Conservation (phyloP, 495 filamentous ascomycete species). For the Copromyces sp. region DNA sequence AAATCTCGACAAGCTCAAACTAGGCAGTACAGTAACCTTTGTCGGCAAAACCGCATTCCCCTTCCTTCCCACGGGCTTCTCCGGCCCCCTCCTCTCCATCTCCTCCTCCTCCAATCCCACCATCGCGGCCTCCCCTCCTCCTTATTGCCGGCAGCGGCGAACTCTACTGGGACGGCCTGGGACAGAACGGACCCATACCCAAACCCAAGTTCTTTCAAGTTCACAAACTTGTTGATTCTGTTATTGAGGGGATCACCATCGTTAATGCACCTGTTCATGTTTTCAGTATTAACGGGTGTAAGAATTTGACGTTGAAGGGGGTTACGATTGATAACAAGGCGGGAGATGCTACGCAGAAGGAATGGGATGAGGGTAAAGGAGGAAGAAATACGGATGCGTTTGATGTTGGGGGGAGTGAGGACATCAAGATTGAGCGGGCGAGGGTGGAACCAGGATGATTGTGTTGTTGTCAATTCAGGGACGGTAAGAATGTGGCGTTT, state of each 20-base stretch:
- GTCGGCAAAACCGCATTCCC: conserved; percentile 40
- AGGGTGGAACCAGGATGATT: conserved; percentile 55
- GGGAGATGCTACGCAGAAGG: conserved; percentile 27
- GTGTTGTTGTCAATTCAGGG: conserved; percentile 53
- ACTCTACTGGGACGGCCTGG: conserved; percentile 43
- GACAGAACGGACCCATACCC: conserved; percentile 40
- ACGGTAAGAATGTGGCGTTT: conserved; percentile 6
- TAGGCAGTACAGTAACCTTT: conserved; percentile 26
- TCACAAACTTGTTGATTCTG: conserved; percentile 28
- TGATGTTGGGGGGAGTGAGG: conserved; percentile 43
- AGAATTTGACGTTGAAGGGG: conserved; percentile 37
- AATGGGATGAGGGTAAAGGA: conserved; percentile 2
- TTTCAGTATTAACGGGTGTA: conserved; percentile 44
- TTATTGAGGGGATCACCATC: conserved; percentile 31
- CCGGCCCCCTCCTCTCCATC: conserved; percentile 39
- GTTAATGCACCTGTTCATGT: conserved; percentile 53
- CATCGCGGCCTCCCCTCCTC: conserved; percentile 36
- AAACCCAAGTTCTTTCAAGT: conserved; percentile 48
- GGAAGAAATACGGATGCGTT: conserved; percentile 62
- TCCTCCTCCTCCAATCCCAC: conserved; percentile 34
- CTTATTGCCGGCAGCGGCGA: conserved; percentile 35
- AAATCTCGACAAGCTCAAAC: conserved; percentile 1
- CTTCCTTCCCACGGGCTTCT: conserved; percentile 36
- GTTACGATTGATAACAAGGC: conserved; percentile 53
- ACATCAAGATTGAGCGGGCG: conserved; percentile 42